Base-by-base conservation (phyloP, 371 early-diverging fungal genomes). In the Lichtheimia corymbifera region DNA sequence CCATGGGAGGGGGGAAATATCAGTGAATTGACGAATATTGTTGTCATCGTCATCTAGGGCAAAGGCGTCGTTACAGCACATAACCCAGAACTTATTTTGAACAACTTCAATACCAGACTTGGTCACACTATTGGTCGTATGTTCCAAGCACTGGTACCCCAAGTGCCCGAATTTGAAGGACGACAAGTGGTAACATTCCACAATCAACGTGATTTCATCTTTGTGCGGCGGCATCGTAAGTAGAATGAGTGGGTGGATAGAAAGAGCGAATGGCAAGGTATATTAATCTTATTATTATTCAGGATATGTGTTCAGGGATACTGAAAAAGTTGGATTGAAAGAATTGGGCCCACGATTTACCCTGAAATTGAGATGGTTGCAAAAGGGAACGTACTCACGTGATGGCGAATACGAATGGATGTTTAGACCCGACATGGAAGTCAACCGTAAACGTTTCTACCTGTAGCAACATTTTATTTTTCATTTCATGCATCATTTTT, bases 131-230 rank as follows among this genome's bases (percentile, higher is more conserved):
- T 99, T 49, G 99, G 98, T 20, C 86, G 99, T 42, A 93, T 96
- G 92, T 93, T 99, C 80, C 94, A 96, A 50, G 77, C 96, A 5
- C 76, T 99, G 55, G 95, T 99, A 71, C 99, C 99, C 12, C 96
- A 95, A 61, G 91, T 94, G 3, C 98, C 98, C 15, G 92, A 97
- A 71, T 96, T 98, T 67, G 83, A 93, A 68, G 97, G 97, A 7
- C 84, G 99, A 53, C 98, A 99, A 70, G 98, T 91, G 11, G 94
- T 88, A 5, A 99, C 99, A 5, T 93, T 99, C 79, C 98, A 98
- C 71, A 99, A 99, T 68, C 98, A 99, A 74, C 93, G 99, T 49
- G 99, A 99, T 76, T 99, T 98, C 69, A 96, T 99, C 61, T 99
- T 98, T 76, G 97, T 99, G 70, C 86, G 99, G 71, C 85, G 99